Evolutionary conservation across 2,329 filamentous ascomycete genomes (phyloP).

Genomic region (Xylaria sp.): DNA sequence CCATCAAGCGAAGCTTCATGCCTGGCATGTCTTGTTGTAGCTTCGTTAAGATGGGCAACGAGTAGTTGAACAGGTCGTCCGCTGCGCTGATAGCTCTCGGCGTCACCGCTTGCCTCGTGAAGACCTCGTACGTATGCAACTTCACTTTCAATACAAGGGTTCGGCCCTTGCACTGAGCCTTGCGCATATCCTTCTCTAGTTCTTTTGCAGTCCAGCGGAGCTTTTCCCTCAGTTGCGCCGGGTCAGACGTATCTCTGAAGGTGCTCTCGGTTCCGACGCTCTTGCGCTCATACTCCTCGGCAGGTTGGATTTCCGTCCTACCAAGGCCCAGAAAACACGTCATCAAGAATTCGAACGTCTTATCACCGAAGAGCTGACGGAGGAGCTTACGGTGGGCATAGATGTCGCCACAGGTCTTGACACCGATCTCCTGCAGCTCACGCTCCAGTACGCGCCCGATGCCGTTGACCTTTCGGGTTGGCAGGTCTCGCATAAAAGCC

Average conservation of each 20-base stretch:
- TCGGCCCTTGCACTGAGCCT: conserved; percentile 83
- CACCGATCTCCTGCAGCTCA: conserved; percentile 82
- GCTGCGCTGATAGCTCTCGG: conserved; percentile 72
- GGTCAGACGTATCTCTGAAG: conserved; percentile 77
- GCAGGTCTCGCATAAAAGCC: conserved; percentile 80
- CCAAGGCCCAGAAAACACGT: conserved; percentile 85
- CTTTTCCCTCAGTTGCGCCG: conserved; percentile 71
- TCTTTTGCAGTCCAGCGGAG: conserved; percentile 81
- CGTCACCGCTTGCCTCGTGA: conserved; percentile 77
- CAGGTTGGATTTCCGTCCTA: conserved; percentile 80
- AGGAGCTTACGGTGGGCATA: conserved; percentile 75
- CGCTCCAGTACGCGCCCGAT: conserved; percentile 93
- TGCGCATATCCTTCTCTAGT: conserved; percentile 80
- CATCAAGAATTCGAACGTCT: conserved; percentile 84
- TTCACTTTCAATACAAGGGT: conserved; percentile 93
- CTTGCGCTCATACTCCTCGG: conserved; percentile 88
- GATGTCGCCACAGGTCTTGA: conserved; percentile 88
- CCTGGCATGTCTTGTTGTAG: conserved; percentile 80
- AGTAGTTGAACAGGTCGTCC: conserved; percentile 81
- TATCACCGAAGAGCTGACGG: conserved; percentile 82
- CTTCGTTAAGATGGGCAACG: conserved; percentile 81
- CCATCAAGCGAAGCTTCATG: conserved; percentile 83
- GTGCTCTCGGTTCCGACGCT: conserved; percentile 93
- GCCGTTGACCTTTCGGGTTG: conserved; percentile 90
- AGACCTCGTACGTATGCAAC: conserved; percentile 88